Evolutionary conservation across 2,329 filamentous ascomycete genomes (phyloP).

Genomic region (Capronia americana): DNA sequence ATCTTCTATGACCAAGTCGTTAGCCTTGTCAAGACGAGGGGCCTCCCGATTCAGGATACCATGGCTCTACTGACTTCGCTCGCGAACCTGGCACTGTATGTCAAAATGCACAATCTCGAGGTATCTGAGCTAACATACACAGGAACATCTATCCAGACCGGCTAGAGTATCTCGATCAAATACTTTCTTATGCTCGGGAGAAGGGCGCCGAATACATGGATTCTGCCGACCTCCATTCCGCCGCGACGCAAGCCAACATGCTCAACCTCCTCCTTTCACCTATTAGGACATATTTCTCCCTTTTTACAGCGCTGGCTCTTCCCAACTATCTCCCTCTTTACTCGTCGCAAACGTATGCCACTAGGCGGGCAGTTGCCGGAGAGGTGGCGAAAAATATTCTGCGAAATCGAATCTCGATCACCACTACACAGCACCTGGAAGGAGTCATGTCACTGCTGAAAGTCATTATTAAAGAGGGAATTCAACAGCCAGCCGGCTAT

Average conservation of each 20-base stretch:
- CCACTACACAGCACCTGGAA: conserved; percentile 78
- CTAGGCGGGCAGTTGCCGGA: conserved; percentile 85
- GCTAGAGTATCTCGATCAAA: conserved; percentile 88
- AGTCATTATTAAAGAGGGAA: conserved; percentile 91
- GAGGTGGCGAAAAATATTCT: conserved; percentile 85
- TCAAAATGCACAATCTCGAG: conserved; percentile 39
- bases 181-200: conserved; percentile 82
- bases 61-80: conserved; percentile 94
- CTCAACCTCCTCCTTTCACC: conserved; percentile 89
- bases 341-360: conserved; percentile 90
- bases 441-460: conserved; percentile 87
- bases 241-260: conserved; percentile 84
- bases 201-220: conserved; percentile 90
- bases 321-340: conserved; percentile 90
- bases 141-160: conserved; percentile 86
- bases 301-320: conserved; percentile 94
- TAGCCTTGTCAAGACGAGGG: conserved; percentile 87
- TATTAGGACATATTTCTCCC: conserved; percentile 84
- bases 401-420: conserved; percentile 79
- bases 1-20: conserved; percentile 97
- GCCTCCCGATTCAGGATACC: conserved; percentile 90
- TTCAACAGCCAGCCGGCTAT: conserved; percentile 82
- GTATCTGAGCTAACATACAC: conserved; percentile 25
- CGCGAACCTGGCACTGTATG: conserved; percentile 80
- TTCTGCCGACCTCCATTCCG: conserved; percentile 92